Base-by-base conservation (phyloP, 2,329 filamentous ascomycete genomes). In the Claviceps paspali region DNA sequence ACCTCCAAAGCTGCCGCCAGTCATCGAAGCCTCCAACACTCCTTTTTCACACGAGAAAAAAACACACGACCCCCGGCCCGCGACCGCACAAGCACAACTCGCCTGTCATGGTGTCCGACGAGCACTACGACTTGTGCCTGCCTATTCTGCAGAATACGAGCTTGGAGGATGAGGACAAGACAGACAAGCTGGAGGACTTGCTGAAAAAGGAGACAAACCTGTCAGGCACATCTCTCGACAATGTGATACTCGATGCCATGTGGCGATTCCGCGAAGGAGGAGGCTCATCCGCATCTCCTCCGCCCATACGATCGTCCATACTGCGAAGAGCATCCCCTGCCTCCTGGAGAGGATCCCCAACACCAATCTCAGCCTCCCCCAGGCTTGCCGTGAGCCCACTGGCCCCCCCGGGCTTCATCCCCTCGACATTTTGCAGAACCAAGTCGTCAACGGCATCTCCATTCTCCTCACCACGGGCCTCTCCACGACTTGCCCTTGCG, bases 91-190 rank as follows among this genome's bases (percentile, higher is more conserved):
- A 31, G 17, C 22, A 18, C 4, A 27, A 7, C 12, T 32, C 12
- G 22, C 21, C 15, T 52, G 70, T 44, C 55, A 95, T 96, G 88
- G 79, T 94, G 44, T 83, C 87, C 50, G 88, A 96, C 67, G 78
- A 87, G 49, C 77, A 88, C 39, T 93, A 92, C 65, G 86, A 95
- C 50, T 73, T 91, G 52, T 94, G 86, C 59, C 75, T 92, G 55
- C 83, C 85, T 36, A 74, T 95, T 53, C 73, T 98, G 45, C 79
- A 91, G 63, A 80, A 95, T 61, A 64, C 76, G 41, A 68, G 70
- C 38, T 68, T 94, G 43, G 84, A 93, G 50, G 91, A 96, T 45
- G 91, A 98, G 61, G 88, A 95, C 53, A 93, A 91, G 67, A 88
- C 83, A 34, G 88, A 96, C 60, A 82, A 75, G 61, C 68, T 95